These are phyloP conservation scores for Citrus hindsii DNA, from an alignment of 345 rosid genomes.

Conservation along the genomic window DNA sequence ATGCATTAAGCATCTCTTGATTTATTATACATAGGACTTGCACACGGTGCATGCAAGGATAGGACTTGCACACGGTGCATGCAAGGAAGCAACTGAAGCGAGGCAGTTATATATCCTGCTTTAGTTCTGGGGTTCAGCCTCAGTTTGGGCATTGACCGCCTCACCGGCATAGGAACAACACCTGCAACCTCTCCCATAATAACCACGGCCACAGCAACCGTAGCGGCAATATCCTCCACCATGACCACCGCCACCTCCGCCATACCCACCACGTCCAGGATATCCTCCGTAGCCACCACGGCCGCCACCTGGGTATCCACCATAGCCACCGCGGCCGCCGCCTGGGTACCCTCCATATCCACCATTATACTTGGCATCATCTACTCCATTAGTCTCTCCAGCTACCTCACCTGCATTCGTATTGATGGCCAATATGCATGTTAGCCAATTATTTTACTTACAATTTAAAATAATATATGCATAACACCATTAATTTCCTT, in stretches of 20 bases:
- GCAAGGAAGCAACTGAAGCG: neutral
- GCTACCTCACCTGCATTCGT: constrained; percentile 8
- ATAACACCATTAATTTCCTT: too few relatives aligned
- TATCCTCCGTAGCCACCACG: neutral
- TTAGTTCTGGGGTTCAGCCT: constrained; percentile 7
- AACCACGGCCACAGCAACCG: constrained; percentile 14
- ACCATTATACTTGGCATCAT: constrained; percentile 9
- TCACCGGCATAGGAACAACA: constrained; percentile 19
- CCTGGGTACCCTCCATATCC: neutral
- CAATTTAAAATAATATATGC: too few relatives aligned
- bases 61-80: neutral
- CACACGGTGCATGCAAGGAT: neutral
- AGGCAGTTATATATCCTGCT: neutral
- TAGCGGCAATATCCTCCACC: neutral
- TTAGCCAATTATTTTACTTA: too few relatives aligned
- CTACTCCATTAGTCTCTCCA: neutral
- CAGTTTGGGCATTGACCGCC: neutral
- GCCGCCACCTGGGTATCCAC: neutral
- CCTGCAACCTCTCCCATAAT: constrained; percentile 9
- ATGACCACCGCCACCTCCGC: neutral
- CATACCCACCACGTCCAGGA: neutral
- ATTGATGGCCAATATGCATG: too few relatives aligned
- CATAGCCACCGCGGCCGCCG: neutral
- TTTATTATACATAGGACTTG: neutral
- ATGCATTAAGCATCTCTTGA: neutral